Evolutionary conservation across 352 stramenopile species (phyloP).

Genomic region (Pythium folliculosum): DNA sequence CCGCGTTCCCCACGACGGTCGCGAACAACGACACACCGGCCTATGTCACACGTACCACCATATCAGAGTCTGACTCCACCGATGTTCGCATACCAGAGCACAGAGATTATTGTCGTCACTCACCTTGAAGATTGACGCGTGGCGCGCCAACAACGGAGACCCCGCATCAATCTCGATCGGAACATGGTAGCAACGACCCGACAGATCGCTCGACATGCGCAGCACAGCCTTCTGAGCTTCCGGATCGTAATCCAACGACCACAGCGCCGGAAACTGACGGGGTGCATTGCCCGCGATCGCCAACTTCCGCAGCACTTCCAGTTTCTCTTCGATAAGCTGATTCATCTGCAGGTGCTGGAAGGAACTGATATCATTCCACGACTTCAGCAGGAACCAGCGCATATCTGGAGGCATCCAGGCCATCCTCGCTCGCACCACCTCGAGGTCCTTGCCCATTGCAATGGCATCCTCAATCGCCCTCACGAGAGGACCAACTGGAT

Average conservation of each 20-base stretch:
- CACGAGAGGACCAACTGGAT: background rate
- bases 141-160: background rate
- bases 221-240: background rate
- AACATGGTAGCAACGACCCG: conserved; percentile 16
- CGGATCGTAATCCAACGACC: background rate
- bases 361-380: conserved; percentile 15
- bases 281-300: background rate
- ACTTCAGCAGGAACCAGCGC: conserved; percentile 15
- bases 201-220: conserved; percentile 21
- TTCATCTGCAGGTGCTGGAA: conserved; percentile 19
- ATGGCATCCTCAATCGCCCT: conserved; percentile 3
- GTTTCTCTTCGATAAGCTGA: conserved; percentile 8
- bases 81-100: background rate
- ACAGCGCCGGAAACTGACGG: conserved; percentile 19
- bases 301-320: conserved; percentile 4
- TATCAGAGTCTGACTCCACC: background rate
- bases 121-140: conserved; percentile 10
- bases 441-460: background rate
- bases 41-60: background rate
- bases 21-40: conserved; percentile 8
- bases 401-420: conserved; percentile 25
- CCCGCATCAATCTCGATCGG: conserved; percentile 22
- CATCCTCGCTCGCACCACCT: conserved; percentile 3
- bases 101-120: background rate
- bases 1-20: conserved; percentile 8